Conservation (phyloP, 192 early-diverging fungal species). For the Rhizophagus sp. region DNA sequence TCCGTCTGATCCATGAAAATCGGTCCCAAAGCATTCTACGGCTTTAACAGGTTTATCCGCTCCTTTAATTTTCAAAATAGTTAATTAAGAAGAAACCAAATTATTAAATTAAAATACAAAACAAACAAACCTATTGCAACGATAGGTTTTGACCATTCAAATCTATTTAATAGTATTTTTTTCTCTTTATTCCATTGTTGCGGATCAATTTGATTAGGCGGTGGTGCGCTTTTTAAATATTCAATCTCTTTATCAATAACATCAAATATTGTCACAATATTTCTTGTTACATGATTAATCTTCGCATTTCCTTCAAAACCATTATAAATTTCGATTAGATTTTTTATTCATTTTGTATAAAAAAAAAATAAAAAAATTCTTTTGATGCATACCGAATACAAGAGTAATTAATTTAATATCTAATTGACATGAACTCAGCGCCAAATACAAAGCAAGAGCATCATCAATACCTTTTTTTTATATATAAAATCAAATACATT, state of each 20-base stretch:
- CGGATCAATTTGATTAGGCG: conserved; percentile 31
- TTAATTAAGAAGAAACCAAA: neutral
- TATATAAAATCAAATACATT: neutral
- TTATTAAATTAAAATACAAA: neutral
- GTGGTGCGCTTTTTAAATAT: neutral
- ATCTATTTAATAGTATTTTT: neutral
- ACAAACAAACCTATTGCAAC: neutral
- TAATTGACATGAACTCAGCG: neutral
- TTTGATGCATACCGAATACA: neutral
- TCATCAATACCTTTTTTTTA: neutral
- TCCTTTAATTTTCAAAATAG: neutral
- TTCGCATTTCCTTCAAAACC: neutral
- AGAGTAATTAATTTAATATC: neutral
- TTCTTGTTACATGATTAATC: neutral
- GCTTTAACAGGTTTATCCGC: neutral
- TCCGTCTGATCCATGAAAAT: neutral
- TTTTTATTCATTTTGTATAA: neutral
- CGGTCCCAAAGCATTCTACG: neutral
- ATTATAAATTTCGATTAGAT: no score
- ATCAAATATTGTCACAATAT: neutral
- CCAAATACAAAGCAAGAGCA: neutral
- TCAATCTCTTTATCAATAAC: neutral
- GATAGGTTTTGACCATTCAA: neutral
- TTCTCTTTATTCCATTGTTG: neutral
- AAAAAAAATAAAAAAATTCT: no score